A percentile compares a stretch with the other conserved stretches of the same genome.
phyloP scores from a whole-genome alignment of 164 flowering plant genomes.

The Vitis rupestris region DNA sequence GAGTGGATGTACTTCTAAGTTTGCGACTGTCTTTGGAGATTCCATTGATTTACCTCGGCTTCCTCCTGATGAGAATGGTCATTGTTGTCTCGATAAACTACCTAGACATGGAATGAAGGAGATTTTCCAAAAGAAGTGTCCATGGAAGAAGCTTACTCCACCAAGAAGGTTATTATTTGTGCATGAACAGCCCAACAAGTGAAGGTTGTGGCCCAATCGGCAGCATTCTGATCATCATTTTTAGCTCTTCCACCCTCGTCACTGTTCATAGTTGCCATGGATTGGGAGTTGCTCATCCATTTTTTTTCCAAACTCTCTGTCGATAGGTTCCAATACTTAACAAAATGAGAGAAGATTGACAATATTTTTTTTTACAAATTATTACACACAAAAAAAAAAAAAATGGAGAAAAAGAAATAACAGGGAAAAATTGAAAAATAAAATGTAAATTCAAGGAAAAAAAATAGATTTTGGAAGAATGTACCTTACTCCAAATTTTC shows the following conservation, averaged over 20 bases:
- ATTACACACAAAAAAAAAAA: too few relatives aligned
- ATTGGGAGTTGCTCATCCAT: constrained; percentile 6
- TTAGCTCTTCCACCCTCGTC: constrained; percentile 35
- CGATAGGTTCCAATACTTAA: background rate
- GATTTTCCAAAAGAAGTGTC: constrained; percentile 25
- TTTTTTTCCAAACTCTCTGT: background rate
- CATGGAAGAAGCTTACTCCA: constrained; percentile 43
- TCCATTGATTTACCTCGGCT: background rate
- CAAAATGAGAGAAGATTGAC: too few relatives aligned
- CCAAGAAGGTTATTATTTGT: constrained; percentile 45
- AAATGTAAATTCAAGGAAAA: too few relatives aligned
- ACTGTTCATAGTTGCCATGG: constrained; percentile 28
- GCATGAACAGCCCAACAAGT: constrained; percentile 41
- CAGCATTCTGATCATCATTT: constrained; percentile 27
- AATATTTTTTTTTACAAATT: too few relatives aligned
- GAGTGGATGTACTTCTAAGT: too few relatives aligned
- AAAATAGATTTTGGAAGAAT: too few relatives aligned
- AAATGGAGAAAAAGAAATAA: too few relatives aligned
- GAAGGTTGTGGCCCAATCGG: constrained; percentile 39
- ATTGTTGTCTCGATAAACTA: constrained; percentile 34
- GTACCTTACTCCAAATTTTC: too few relatives aligned
- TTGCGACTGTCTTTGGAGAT: too few relatives aligned
- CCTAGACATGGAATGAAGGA: constrained; percentile 24
- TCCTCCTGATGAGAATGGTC: constrained; percentile 25
- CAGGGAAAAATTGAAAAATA: too few relatives aligned